These are phyloP conservation scores for Onygena corvina DNA, from an alignment of 2,329 filamentous ascomycete species.

Conservation along the genomic window DNA sequence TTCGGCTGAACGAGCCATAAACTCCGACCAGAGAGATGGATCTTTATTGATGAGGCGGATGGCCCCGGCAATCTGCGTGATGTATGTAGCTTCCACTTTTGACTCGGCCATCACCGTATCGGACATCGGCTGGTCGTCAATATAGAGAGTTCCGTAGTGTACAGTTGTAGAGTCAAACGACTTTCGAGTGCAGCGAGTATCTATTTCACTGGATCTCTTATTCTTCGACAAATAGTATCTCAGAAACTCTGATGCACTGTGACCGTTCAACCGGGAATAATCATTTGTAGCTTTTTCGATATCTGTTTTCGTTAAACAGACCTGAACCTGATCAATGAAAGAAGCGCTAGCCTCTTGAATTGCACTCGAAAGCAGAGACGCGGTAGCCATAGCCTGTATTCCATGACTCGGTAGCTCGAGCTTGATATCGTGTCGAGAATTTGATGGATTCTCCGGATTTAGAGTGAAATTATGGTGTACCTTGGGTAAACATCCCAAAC, in stretches of 20 bases:
- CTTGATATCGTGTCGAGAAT: conserved; percentile 15
- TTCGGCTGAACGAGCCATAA: not conserved
- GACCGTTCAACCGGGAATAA: not conserved
- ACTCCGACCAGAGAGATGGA: not conserved
- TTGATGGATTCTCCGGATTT: conserved; percentile 18
- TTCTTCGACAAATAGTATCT: not conserved
- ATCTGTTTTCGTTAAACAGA: not conserved
- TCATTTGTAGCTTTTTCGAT: not conserved
- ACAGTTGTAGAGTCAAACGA: not conserved
- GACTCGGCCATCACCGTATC: not conserved
- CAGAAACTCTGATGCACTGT: not conserved
- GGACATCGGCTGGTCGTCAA: not conserved
- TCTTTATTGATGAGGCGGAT: not conserved
- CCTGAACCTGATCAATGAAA: conserved; percentile 25
- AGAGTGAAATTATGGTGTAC: conserved; percentile 9
- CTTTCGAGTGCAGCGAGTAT: not conserved
- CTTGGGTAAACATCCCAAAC: conserved; percentile 26
- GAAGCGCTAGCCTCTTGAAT: conserved; percentile 28
- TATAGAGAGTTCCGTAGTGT: conserved; percentile 1
- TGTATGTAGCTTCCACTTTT: not conserved
- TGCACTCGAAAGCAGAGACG: conserved; percentile 20
- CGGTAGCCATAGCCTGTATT: conserved; percentile 24
- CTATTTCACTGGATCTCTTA: not conserved
- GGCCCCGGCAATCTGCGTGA: not conserved
- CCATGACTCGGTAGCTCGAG: conserved; percentile 28